phyloP scores from a whole-genome alignment of 306 rosid species.

The Spatholobus suberectus region DNA sequence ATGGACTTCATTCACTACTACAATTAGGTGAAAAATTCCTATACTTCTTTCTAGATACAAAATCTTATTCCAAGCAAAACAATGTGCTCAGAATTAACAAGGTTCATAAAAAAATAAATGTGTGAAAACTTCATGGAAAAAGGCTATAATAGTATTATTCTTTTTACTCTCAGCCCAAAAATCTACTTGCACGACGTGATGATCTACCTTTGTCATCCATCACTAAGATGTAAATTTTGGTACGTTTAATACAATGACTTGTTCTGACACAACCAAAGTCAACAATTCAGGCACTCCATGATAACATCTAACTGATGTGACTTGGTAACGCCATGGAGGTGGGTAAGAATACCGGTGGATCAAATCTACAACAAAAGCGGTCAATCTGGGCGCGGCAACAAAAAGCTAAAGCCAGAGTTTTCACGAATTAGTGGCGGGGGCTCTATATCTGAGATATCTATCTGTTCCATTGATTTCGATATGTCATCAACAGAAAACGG shows the following conservation, averaged over 20 bases:
- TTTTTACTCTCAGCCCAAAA: constrained; percentile 27
- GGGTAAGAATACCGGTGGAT: constrained; percentile 30
- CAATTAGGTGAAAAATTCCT: constrained; percentile 29
- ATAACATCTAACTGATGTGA: constrained; percentile 26
- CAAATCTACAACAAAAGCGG: constrained; percentile 36
- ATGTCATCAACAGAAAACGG: constrained; percentile 67
- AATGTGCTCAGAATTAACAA: constrained; percentile 29
- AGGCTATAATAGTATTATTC: not conserved
- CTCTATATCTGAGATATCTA: constrained; percentile 60
- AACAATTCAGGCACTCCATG: constrained; percentile 43
- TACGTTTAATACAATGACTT: constrained; percentile 34
- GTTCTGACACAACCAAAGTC: constrained; percentile 37
- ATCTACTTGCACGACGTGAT: constrained; percentile 42
- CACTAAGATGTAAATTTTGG: constrained; percentile 27
- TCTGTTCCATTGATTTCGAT: constrained; percentile 63
- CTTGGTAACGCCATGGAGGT: constrained; percentile 9
- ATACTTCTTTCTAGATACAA: constrained; percentile 35
- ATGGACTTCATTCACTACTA: constrained; percentile 19
- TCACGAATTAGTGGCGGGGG: constrained; percentile 57
- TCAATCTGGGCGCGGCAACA: constrained; percentile 59
- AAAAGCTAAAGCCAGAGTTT: constrained; percentile 67
- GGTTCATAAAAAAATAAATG: not conserved
- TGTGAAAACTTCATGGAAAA: constrained; percentile 1
- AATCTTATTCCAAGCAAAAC: constrained; percentile 37
- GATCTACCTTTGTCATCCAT: constrained; percentile 25